Evolutionary conservation across 202 grass and related monocot species (phyloP).

Genomic region (Bolboschoenoplectus hybrid): DNA sequence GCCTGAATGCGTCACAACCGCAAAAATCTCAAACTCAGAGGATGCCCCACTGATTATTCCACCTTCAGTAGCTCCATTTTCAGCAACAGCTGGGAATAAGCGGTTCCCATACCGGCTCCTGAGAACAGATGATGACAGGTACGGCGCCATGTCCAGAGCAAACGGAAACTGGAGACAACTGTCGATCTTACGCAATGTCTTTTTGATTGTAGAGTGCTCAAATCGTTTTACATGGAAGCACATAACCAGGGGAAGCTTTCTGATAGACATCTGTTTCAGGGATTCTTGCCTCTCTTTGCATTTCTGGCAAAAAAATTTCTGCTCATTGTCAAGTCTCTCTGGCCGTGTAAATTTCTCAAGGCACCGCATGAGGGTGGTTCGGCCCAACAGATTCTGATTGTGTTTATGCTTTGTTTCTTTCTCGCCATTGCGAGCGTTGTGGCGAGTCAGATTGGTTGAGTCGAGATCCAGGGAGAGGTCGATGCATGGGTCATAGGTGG

Average conservation of each 20-base stretch:
- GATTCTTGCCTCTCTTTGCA: conserved; percentile 91
- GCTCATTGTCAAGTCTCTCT: conserved; percentile 88
- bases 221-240: conserved; percentile 97
- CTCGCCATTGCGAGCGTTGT: conserved; percentile 52
- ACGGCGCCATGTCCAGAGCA: conserved; percentile 84
- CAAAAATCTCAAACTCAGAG: conserved; percentile 91
- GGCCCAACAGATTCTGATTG: conserved; percentile 43
- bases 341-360: conserved; percentile 92
- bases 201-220: conserved; percentile 82
- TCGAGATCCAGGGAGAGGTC: conserved; percentile 86
- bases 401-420: conserved; percentile 43
- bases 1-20: conserved; percentile 82
- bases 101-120: conserved; percentile 85
- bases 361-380: conserved; percentile 86
- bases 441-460: conserved; percentile 30
- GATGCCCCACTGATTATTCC: conserved; percentile 57
- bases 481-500: conserved; percentile 91
- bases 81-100: conserved; percentile 53
- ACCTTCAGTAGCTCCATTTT: conserved; percentile 50
- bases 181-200: conserved; percentile 86
- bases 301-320: conserved; percentile 91
- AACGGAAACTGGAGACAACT: conserved; percentile 91
- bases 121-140: conserved; percentile 86
- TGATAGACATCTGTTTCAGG: conserved; percentile 99
- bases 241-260: conserved; percentile 88